Conservation (phyloP, 2,329 filamentous ascomycete genomes). For the Nemania bipapillata region DNA sequence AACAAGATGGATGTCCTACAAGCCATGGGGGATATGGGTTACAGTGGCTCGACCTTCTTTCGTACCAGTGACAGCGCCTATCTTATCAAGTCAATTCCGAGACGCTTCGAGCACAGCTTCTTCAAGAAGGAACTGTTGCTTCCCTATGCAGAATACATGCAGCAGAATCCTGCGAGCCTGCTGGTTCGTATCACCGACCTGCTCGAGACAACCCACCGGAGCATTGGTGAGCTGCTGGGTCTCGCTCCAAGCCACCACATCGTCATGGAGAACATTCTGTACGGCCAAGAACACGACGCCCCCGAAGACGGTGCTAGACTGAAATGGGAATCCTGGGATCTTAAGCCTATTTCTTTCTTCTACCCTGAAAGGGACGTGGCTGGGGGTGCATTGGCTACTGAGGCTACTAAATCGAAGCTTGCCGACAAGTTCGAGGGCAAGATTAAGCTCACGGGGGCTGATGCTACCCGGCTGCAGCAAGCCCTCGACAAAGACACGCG, state of each 20-base stretch:
- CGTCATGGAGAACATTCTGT: conserved; percentile 80
- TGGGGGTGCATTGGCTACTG: conserved; percentile 69
- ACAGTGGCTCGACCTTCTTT: conserved; percentile 81
- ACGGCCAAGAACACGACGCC: conserved; percentile 65
- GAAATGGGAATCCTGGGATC: conserved; percentile 76
- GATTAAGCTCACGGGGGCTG: conserved; percentile 64
- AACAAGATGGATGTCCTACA: conserved; percentile 56
- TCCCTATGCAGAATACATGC: conserved; percentile 74
- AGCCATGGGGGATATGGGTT: conserved; percentile 75
- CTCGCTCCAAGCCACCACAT: conserved; percentile 76
- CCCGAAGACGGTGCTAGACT: conserved; percentile 48
- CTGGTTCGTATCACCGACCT: conserved; percentile 79
- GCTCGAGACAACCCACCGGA: conserved; percentile 64
- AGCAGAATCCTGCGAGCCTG: conserved; percentile 66
- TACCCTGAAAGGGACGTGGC: conserved; percentile 79
- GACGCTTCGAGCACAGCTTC: conserved; percentile 75
- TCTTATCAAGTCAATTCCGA: conserved; percentile 76
- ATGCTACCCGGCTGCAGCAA: conserved; percentile 66
- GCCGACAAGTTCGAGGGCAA: conserved; percentile 76
- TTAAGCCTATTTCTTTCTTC: conserved; percentile 80
- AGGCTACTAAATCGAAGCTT: conserved; percentile 72
- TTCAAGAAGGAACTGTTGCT: conserved; percentile 73
- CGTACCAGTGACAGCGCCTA: conserved; percentile 72
- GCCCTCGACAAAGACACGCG: conserved; percentile 70
- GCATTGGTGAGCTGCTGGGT: conserved; percentile 69